Conservation (phyloP, 441 rosid species). For the Kokia cookei region DNA sequence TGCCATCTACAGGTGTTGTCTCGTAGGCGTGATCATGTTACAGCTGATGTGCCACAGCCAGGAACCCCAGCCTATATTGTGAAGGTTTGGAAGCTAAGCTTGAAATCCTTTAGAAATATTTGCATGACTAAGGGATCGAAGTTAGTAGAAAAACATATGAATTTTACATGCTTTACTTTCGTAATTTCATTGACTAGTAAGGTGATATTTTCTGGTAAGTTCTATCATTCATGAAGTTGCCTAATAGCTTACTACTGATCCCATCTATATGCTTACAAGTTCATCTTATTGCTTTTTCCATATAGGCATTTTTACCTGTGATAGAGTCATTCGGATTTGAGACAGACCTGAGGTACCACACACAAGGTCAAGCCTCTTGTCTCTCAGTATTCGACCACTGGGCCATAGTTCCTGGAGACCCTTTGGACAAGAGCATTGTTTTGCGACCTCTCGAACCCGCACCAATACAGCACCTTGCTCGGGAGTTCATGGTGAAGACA, state of each 20-base stretch:
- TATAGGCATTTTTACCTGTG: conserved; percentile 73
- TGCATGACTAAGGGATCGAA: not conserved
- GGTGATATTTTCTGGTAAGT: not conserved
- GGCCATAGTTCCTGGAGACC: conserved; percentile 80
- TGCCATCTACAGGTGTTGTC: conserved; percentile 90
- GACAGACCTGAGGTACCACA: conserved; percentile 75
- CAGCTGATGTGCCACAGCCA: conserved; percentile 97
- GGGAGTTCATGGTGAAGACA: conserved; percentile 82
- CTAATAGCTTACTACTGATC: not conserved
- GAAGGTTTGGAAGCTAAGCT: conserved; percentile 46
- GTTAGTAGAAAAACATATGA: not conserved
- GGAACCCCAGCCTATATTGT: conserved; percentile 94
- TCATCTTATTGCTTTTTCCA: not conserved
- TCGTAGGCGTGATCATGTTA: conserved; percentile 95
- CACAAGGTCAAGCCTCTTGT: conserved; percentile 74
- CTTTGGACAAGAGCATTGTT: conserved; percentile 71
- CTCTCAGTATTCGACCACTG: conserved; percentile 64
- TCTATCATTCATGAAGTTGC: not conserved
- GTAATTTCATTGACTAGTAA: not conserved
- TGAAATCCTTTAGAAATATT: conserved; percentile 5
- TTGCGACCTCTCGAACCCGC: conserved; percentile 76
- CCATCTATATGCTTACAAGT: not conserved
- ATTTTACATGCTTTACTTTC: not conserved
- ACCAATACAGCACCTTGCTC: conserved; percentile 75
- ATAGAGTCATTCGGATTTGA: conserved; percentile 78